Base-by-base conservation (phyloP, 2,329 filamentous ascomycete species). In the Aureobasidium vineae region DNA sequence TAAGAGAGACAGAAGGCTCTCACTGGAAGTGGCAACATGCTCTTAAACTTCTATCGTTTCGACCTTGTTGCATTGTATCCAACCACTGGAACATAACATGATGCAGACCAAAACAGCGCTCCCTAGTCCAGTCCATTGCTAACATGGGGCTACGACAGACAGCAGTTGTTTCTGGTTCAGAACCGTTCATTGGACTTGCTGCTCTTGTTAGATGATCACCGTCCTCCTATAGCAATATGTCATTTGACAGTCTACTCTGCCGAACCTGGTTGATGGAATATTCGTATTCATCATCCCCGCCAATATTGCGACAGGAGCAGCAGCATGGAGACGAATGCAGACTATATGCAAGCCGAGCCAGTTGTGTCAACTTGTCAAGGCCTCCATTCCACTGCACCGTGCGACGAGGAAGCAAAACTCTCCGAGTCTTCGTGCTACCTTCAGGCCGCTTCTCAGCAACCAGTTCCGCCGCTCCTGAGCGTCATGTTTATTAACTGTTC, bases 381-480 rank as follows among this genome's bases (percentile, higher is more conserved):
- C 57, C 57, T 47, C 41, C 57, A 49, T 26, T 26, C 13, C n/a
- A 41, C 38, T 36, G 49, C 43, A 64, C 49, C 61, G 61, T 64
- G 61, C 49, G 38, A 64, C 61, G n/a, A 61, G 21, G 28, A 61
- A 26, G 16, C 21, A n/a, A 64, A 64, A 45, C 36, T 45, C 61
- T 64, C 61, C 61, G 49, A 64, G 38, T 54, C 61, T 36, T 52
- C 21, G 61, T 64, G 43, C 49, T 26, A 64, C 61, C 26, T 31
- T 54, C 26, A 64, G 61, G 61, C 61, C 61, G 49, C 38, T 64
- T 50, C 61, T 64, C 38, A 64, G 61, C 49, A 64, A 53, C 47
- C 10, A 28, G 11, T 43, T 13, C 33, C 33, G 40, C 23, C 23
- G 19, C 45, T 40, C 28, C 33, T 61, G 57, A 50, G 59, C 59